A percentile compares a stretch with the other conserved stretches of the same genome.
Evolutionary conservation across 202 grass and related monocot genomes (phyloP).

Genomic region (Setaria viridis): DNA sequence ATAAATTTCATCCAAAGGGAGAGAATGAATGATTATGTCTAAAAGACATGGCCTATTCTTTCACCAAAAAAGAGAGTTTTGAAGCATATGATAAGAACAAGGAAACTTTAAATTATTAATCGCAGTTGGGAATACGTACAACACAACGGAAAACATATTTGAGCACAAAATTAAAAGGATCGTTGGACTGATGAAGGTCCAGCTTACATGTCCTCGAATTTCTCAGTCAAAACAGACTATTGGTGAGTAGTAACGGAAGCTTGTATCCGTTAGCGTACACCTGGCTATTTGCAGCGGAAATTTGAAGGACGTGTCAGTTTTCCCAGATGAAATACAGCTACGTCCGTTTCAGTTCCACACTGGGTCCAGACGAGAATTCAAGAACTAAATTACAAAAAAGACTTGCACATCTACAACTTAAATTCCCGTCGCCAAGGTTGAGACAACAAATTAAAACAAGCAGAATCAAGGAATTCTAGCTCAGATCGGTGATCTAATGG

Average conservation of each 20-base stretch:
- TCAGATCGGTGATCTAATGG: neutral
- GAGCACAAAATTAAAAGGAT: neutral
- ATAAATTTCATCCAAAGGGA: neutral
- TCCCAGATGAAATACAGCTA: constrained; percentile 14
- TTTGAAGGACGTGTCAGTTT: constrained; percentile 24
- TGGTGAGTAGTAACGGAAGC: constrained; percentile 49
- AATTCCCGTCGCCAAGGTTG: neutral
- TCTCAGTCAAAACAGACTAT: constrained; percentile 41
- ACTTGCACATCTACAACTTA: neutral
- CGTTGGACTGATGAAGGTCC: neutral
- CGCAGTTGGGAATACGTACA: neutral
- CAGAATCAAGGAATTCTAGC: neutral
- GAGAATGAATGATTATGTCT: neutral
- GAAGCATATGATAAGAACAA: constrained; percentile 36
- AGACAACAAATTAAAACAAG: constrained; percentile 23
- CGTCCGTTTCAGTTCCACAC: constrained; percentile 32
- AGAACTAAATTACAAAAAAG: constrained; percentile 46
- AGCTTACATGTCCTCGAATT: neutral
- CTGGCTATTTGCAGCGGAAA: constrained; percentile 26
- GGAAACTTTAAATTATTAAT: neutral
- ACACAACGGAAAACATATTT: neutral
- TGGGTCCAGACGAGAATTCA: constrained; percentile 4
- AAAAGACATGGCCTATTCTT: neutral
- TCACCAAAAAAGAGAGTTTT: neutral
- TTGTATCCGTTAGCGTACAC: constrained; percentile 15